A percentile compares a stretch with the other conserved stretches of the same genome.
These are phyloP conservation scores for Haplographium delicatum DNA, from an alignment of 495 filamentous ascomycete genomes.

Conservation along the genomic window DNA sequence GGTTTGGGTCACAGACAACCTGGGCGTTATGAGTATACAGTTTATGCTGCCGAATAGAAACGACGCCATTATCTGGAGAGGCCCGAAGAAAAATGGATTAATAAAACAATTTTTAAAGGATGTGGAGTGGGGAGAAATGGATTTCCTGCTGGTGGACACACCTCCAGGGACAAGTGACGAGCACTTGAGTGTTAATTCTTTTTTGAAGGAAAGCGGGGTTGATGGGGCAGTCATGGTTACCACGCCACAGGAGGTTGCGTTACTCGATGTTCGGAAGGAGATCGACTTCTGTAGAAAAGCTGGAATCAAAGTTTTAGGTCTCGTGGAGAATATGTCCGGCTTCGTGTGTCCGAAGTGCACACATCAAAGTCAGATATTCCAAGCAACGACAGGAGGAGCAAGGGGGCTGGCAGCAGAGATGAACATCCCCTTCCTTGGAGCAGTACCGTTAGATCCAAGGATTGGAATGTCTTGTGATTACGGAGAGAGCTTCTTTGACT, in stretches of 20 bases:
- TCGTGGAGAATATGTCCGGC: slow-evolving; percentile 97
- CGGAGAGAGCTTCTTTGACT: slow-evolving; percentile 94
- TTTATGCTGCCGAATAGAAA: slow-evolving; percentile 94
- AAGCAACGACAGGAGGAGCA: slow-evolving; percentile 86
- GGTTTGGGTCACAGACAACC: slow-evolving; percentile 87
- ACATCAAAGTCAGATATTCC: slow-evolving; percentile 78
- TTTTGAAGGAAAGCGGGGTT: slow-evolving; percentile 80
- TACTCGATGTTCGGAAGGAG: slow-evolving; percentile 92
- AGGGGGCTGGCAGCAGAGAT: slow-evolving; percentile 73
- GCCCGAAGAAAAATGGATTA: slow-evolving; percentile 95
- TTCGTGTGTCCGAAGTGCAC: slow-evolving; percentile 92
- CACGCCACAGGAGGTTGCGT: slow-evolving; percentile 89
- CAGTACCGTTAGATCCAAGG: slow-evolving; percentile 88
- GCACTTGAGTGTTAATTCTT: slow-evolving; percentile 85
- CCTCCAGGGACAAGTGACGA: slow-evolving; percentile 94
- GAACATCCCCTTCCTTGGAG: slow-evolving; percentile 79
- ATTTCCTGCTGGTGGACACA: slow-evolving; percentile 89
- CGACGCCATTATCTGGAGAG: slow-evolving; percentile 94
- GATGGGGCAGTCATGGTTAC: slow-evolving; percentile 92
- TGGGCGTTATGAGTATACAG: slow-evolving; percentile 93
- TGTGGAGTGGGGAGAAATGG: slow-evolving; percentile 93
- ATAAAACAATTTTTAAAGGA: slow-evolving; percentile 98
- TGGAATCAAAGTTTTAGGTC: slow-evolving; percentile 76
- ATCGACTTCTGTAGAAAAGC: slow-evolving; percentile 97
- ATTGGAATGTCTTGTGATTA: slow-evolving; percentile 96